Percentiles rank a stretch among this genome's conserved stretches.
These are phyloP conservation scores for Colletotrichum musicola DNA, from an alignment of 2,329 filamentous ascomycete genomes.

Conservation along the genomic window DNA sequence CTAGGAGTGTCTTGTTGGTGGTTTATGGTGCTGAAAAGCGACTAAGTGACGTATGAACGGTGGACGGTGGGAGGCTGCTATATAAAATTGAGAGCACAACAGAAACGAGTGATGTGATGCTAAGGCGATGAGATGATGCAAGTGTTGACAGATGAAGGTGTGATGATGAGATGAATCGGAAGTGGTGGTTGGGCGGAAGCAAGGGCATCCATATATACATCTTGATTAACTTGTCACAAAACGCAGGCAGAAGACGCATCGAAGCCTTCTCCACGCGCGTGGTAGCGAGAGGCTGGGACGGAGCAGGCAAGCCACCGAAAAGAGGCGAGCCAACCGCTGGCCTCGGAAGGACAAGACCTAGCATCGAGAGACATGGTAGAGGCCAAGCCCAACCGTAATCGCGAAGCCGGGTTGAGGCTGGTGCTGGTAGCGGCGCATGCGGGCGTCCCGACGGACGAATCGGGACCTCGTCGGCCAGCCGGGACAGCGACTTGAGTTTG, in stretches of 20 bases:
- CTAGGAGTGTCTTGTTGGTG: neutral
- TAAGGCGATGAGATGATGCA: conserved; percentile 15
- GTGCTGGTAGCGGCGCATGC: conserved; percentile 14
- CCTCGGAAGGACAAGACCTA: neutral
- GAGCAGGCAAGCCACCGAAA: conserved; percentile 1
- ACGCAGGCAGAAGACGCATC: neutral
- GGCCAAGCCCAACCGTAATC: conserved; percentile 13
- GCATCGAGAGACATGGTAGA: conserved; percentile 24
- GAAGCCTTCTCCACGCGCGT: conserved; percentile 29
- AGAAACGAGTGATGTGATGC: conserved; percentile 25
- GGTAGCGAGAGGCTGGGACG: conserved; percentile 23
- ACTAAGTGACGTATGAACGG: neutral
- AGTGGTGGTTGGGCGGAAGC: neutral
- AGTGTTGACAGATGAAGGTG: conserved; percentile 3
- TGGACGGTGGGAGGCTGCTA: neutral
- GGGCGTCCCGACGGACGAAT: conserved; percentile 8
- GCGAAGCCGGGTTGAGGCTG: conserved; percentile 27
- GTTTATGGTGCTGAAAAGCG: neutral
- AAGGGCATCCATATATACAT: conserved; percentile 28
- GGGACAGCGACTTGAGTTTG: neutral
- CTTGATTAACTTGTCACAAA: neutral
- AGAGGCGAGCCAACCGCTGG: conserved; percentile 12
- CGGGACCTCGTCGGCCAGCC: neutral
- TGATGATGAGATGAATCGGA: conserved; percentile 1
- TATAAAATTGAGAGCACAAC: conserved; percentile 8